Evolutionary conservation across 192 early-diverging fungal species (phyloP).

Genomic region (Piromyces finnis): DNA sequence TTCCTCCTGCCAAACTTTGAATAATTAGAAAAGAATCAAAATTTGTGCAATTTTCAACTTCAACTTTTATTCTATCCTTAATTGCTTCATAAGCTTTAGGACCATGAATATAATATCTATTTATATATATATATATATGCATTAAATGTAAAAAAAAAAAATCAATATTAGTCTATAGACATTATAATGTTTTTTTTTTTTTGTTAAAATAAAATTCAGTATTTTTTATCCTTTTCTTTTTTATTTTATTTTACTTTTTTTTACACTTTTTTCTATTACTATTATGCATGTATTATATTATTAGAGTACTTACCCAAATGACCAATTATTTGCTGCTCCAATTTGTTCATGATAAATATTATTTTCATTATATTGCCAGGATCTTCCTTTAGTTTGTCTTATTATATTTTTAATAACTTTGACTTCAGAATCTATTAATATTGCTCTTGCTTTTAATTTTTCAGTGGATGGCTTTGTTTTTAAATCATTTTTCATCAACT

Average conservation of each 20-base stretch:
- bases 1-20: slow-evolving; percentile 4
- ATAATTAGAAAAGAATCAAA: slow-evolving; percentile 2
- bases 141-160: too few relatives aligned
- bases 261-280: too few relatives aligned
- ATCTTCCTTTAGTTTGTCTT: not conserved
- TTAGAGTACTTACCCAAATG: not conserved
- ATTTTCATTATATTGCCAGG: not conserved
- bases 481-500: too few relatives aligned
- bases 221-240: too few relatives aligned
- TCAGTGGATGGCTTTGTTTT: too few relatives aligned
- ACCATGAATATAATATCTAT: not conserved
- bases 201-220: too few relatives aligned
- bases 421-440: not conserved
- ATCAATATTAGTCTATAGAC: too few relatives aligned
- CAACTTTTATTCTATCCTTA: not conserved
- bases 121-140: too few relatives aligned
- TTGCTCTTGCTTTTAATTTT: not conserved
- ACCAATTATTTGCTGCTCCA: not conserved
- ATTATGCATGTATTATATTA: too few relatives aligned
- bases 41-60: not conserved
- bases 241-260: too few relatives aligned
- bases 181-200: too few relatives aligned
- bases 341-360: not conserved
- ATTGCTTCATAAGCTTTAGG: not conserved
- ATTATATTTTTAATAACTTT: not conserved